Evolutionary conservation across 495 filamentous ascomycete genomes (phyloP).

Genomic region (Neohortaea acidophila): DNA sequence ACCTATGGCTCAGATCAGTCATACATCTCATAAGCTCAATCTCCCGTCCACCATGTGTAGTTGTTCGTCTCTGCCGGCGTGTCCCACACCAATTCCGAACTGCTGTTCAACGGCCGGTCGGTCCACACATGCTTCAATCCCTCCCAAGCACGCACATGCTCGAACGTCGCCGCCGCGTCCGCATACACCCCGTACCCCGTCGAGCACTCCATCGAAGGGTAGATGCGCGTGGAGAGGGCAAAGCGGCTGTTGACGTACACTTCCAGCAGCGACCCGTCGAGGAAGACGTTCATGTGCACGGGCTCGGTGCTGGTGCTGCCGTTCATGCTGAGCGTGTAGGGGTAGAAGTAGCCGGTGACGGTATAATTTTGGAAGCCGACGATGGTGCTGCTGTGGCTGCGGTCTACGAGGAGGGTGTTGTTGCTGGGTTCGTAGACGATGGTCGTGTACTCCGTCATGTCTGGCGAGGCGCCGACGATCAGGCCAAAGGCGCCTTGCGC

Average conservation of each 20-base stretch:
- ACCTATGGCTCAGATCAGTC: too few relatives aligned
- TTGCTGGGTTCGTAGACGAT: conserved; percentile 25
- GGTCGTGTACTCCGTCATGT: conserved; percentile 25
- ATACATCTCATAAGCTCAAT: too few relatives aligned
- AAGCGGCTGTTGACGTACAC: conserved; percentile 28
- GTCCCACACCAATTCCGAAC: conserved; percentile 24
- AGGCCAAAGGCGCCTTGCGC: conserved; percentile 20
- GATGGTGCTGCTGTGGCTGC: conserved; percentile 22
- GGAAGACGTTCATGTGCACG: conserved; percentile 23
- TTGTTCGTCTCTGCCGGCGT: conserved; percentile 26
- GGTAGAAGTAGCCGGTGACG: conserved; percentile 25
- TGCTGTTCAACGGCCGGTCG: conserved; percentile 22
- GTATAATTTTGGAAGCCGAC: conserved; percentile 20
- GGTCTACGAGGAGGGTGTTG: conserved; percentile 25
- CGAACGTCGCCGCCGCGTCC: conserved; percentile 17
- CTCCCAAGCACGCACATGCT: conserved; percentile 18
- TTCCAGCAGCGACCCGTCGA: conserved; percentile 26
- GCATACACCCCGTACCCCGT: conserved; percentile 25
- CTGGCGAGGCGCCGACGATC: conserved; percentile 22
- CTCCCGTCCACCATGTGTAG: conserved; percentile 28
- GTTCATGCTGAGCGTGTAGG: conserved; percentile 17
- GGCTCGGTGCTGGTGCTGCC: conserved; percentile 15
- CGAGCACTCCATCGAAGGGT: conserved; percentile 20
- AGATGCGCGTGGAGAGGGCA: conserved; percentile 26
- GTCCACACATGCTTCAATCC: conserved; percentile 22